phyloP scores from a whole-genome alignment of 495 filamentous ascomycete genomes.

The Penicillium samsonianum region DNA sequence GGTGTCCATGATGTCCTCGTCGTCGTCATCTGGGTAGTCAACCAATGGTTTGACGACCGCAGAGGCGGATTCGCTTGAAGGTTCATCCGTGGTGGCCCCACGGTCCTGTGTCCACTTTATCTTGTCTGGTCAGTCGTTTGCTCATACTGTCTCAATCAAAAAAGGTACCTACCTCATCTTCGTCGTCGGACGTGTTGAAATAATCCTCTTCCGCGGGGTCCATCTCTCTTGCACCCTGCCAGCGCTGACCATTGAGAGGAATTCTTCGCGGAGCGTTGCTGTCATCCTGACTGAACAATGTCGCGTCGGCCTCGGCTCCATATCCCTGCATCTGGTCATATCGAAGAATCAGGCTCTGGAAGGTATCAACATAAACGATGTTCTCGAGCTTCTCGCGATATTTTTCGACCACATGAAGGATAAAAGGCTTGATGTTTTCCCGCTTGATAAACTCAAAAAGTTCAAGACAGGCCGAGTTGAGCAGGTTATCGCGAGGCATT shows the following conservation, averaged over 20 bases:
- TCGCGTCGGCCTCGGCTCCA: slow-evolving; percentile 57
- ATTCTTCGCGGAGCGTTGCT: slow-evolving; percentile 52
- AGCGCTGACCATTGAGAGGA: slow-evolving; percentile 65
- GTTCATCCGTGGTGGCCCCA: slow-evolving; percentile 24
- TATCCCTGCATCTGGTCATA: slow-evolving; percentile 84
- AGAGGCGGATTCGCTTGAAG: slow-evolving; percentile 50
- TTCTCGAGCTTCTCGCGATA: slow-evolving; percentile 78
- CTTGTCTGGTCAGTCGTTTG: slow-evolving; percentile 8
- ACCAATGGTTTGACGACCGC: slow-evolving; percentile 73
- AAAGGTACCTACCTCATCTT: slow-evolving; percentile 65
- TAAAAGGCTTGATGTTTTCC: slow-evolving; percentile 78
- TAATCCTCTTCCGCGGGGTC: slow-evolving; percentile 91
- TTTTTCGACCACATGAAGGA: slow-evolving; percentile 83
- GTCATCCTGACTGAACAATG: slow-evolving; percentile 52
- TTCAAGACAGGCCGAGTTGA: slow-evolving; percentile 95
- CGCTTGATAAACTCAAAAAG: slow-evolving; percentile 90
- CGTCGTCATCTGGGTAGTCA: slow-evolving; percentile 89
- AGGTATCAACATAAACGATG: slow-evolving; percentile 86
- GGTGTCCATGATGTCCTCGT: slow-evolving; percentile 58
- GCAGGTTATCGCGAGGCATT: slow-evolving; percentile 92
- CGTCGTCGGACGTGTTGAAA: slow-evolving; percentile 88
- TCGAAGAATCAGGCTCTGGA: slow-evolving; percentile 68
- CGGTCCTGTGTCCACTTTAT: slow-evolving; percentile 41
- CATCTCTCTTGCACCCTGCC: slow-evolving; percentile 78
- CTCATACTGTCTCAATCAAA: neutral